phyloP scores from a whole-genome alignment of 805 yeast genomes.

The Suhomyces prunicola region DNA sequence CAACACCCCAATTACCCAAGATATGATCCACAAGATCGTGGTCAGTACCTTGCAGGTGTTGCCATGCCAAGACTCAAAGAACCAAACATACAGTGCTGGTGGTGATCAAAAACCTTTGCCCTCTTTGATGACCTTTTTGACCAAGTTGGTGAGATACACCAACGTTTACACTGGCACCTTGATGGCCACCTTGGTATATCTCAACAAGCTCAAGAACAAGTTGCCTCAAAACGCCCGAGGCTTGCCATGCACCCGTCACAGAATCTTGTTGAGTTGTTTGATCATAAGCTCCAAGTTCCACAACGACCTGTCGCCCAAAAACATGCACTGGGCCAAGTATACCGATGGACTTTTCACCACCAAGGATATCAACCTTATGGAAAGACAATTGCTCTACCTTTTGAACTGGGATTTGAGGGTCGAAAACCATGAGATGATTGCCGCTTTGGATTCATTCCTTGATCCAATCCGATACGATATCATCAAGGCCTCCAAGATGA shows the following conservation, averaged over 20 bases:
- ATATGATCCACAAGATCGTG: slow-evolving; percentile 69
- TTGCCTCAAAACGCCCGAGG: slow-evolving; percentile 74
- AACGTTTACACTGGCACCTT: slow-evolving; percentile 80
- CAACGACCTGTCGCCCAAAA: slow-evolving; percentile 76
- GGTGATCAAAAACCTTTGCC: slow-evolving; percentile 49
- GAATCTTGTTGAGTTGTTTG: slow-evolving; percentile 71
- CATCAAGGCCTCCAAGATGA: slow-evolving; percentile 32
- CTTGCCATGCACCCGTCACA: slow-evolving; percentile 73
- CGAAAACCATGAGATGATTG: slow-evolving; percentile 41
- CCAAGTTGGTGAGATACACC: slow-evolving; percentile 67
- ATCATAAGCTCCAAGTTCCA: slow-evolving; percentile 71
- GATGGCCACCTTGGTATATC: slow-evolving; percentile 67
- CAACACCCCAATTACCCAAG: slow-evolving; percentile 67
- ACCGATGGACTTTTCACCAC: slow-evolving; percentile 68
- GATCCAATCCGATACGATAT: slow-evolving; percentile 48
- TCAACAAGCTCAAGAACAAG: slow-evolving; percentile 56
- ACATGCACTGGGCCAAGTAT: slow-evolving; percentile 75
- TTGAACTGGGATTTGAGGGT: slow-evolving; percentile 68
- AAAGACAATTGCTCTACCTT: slow-evolving; percentile 65
- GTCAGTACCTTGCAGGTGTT: slow-evolving; percentile 63
- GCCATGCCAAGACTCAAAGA: slow-evolving; percentile 51
- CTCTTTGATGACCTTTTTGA: slow-evolving; percentile 70
- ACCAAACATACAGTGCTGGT: slow-evolving; percentile 17
- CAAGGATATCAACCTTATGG: slow-evolving; percentile 77
- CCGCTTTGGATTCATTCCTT: slow-evolving; percentile 43